Conservation (phyloP, 306 rosid species). For the Carpinus viminea region DNA sequence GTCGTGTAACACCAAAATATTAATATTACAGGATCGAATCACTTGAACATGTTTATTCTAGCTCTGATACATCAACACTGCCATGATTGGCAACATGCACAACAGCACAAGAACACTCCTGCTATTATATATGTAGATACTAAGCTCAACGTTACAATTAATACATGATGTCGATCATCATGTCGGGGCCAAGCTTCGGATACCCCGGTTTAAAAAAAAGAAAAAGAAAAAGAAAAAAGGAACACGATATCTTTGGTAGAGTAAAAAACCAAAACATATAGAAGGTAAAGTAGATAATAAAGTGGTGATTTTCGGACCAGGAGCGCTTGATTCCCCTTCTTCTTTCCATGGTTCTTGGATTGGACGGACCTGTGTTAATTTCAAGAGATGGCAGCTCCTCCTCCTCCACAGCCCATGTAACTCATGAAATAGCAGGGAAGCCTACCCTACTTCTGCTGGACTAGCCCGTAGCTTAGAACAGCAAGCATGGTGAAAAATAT, state of each 20-base stretch:
- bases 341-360: conserved; percentile 23
- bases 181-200: too few species aligned
- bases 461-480: conserved; percentile 13
- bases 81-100: not conserved
- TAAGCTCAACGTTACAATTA: too few species aligned
- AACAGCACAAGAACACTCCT: not conserved
- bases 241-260: conserved; percentile 19
- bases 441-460: conserved; percentile 6
- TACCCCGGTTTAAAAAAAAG: too few species aligned
- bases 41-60: not conserved
- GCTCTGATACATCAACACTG: not conserved
- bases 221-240: too few species aligned
- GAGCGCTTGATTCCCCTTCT: conserved; percentile 74
- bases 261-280: conserved; percentile 14
- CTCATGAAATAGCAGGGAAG: conserved; percentile 15
- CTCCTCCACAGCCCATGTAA: conserved; percentile 25
- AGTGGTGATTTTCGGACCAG: conserved; percentile 63
- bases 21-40: not conserved
- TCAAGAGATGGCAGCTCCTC: conserved; percentile 19
- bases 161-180: too few species aligned
- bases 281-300: not conserved
- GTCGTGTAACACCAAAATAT: not conserved
- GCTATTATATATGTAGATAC: too few species aligned
- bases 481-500: not conserved
- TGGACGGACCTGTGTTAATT: conserved; percentile 9